These are phyloP conservation scores for Elaeis oleifera DNA, from an alignment of 202 grass and related monocot species.

Conservation along the genomic window DNA sequence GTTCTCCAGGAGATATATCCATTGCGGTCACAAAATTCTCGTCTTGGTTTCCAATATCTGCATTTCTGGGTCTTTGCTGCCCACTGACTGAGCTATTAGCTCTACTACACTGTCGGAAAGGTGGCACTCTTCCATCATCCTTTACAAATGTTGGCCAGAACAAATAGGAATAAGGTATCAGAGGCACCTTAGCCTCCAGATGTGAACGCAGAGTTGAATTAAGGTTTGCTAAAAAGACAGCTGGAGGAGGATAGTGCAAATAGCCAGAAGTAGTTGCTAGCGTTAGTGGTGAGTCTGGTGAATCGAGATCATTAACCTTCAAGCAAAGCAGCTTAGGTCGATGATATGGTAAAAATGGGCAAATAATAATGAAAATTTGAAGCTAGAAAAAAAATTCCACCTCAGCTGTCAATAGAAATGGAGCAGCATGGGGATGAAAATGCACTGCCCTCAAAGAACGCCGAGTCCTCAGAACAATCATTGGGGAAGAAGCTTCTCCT, in stretches of 20 bases:
- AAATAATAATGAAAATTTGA: conserved; percentile 13
- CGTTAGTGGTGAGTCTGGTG: conserved; percentile 66
- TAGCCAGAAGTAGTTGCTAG: conserved; percentile 85
- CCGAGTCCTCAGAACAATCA: conserved; percentile 74
- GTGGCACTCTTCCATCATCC: conserved; percentile 40
- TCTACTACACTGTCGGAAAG: conserved; percentile 37
- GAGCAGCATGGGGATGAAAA: conserved; percentile 93
- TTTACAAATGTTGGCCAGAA: conserved; percentile 58
- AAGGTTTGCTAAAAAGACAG: conserved; percentile 54
- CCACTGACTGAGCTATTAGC: conserved; percentile 29
- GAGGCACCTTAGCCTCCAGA: conserved; percentile 34
- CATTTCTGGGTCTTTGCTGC: conserved; percentile 27
- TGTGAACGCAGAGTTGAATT: conserved; percentile 43
- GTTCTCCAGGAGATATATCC: conserved; percentile 70
- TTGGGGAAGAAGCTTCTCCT: conserved; percentile 45
- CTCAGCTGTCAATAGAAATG: conserved; percentile 94
- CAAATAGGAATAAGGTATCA: conserved; percentile 41
- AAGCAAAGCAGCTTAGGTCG: conserved; percentile 25
- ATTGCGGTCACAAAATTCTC: conserved; percentile 43
- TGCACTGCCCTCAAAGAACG: conserved; percentile 96
- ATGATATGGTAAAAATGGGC: no score
- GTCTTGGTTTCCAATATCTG: conserved; percentile 41
- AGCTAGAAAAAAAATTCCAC: conserved; percentile 30
- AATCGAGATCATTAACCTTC: conserved; percentile 97
- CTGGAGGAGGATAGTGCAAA: conserved; percentile 72